Evolutionary conservation across 2,329 filamentous ascomycete species (phyloP).

Genomic region (Chaetoscypha palmicola): DNA sequence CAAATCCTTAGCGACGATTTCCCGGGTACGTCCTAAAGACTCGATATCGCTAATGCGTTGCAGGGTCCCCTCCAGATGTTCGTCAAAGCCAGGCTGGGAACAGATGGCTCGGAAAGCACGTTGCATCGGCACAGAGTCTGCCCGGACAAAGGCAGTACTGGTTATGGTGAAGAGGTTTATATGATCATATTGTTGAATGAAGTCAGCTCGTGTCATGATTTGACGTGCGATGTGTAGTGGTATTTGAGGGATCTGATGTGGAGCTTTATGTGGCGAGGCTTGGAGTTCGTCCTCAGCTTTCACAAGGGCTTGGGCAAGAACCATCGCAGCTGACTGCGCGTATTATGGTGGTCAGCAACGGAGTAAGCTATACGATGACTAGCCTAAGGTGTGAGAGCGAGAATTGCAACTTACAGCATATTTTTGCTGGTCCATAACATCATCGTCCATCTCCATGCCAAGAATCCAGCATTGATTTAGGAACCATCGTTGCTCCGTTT

Average conservation of each 20-base stretch:
- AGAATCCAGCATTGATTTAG: slow-evolving; percentile 74
- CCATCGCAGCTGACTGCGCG: slow-evolving; percentile 81
- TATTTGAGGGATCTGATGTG: slow-evolving; percentile 61
- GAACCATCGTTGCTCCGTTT: slow-evolving; percentile 70
- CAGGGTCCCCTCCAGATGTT: slow-evolving; percentile 75
- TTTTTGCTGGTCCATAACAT: slow-evolving; percentile 97
- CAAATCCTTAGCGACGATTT: slow-evolving; percentile 91
- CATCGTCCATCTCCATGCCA: slow-evolving; percentile 78
- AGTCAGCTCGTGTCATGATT: slow-evolving; percentile 94
- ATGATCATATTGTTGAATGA: slow-evolving; percentile 86
- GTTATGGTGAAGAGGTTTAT: slow-evolving; percentile 95
- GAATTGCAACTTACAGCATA: slow-evolving; percentile 73
- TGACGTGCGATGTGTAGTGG: slow-evolving; percentile 77
- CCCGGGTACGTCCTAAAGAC: slow-evolving; percentile 84
- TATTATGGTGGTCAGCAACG: too few species aligned
- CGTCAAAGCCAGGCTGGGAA: slow-evolving; percentile 65
- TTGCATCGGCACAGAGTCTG: slow-evolving; percentile 95
- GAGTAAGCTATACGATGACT: too few species aligned
- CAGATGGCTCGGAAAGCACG: slow-evolving; percentile 84
- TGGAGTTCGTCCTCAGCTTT: slow-evolving; percentile 54
- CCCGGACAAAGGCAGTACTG: slow-evolving; percentile 75
- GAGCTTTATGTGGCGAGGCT: slow-evolving; percentile 9
- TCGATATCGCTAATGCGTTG: slow-evolving; percentile 89
- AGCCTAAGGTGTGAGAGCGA: background rate
- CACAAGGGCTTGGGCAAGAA: slow-evolving; percentile 85